Base-by-base conservation (phyloP, 441 rosid genomes). In the Erodium moschatum region DNA sequence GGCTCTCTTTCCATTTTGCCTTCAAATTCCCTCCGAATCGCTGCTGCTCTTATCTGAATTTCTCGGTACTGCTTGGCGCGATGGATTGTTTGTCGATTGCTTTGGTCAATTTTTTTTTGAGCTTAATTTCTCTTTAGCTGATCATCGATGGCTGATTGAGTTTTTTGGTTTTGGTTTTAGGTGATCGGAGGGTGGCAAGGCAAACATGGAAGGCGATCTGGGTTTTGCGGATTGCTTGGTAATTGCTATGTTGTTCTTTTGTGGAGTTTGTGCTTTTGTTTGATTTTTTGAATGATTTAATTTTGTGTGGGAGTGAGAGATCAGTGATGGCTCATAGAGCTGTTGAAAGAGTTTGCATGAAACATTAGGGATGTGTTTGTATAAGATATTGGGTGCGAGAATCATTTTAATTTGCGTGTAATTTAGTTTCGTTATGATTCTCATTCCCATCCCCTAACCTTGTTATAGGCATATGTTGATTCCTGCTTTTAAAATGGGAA, bases 161-260 rank as follows among this genome's bases (percentile, higher is more conserved):
- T 42, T 7, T 7, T 42, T 42, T 9, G 13, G 3, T 42, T 42
- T 54, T 56, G 62, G 27, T 6, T 56, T 56, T 3, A 56, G 63
- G 63, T 56, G 63, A 10, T 18, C n/a, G 63, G 63, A 18, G 63
- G 62, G 24, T 19, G 63, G 29, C 63, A 4, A 29, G 63, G 29
- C 63, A 4, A 29, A 18, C 64, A 60, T 60, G 64, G 64, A 20
- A 9, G n/a, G 20, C 1, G 64, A 21, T 2, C 13, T 60, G 15
- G 64, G 29, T 4, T 60, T 60, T 7, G 64, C 6, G 64, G 64
- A 60, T 20, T 60, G 64, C 20, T 29, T 60, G 64, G 64, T 60
- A 60, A 60, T 60, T 10, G 29, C 21, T 60, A 46, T 20, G 33
- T 21, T 20, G 20, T 60, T 12, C 64, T 0, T 60, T 20, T 60